These are phyloP conservation scores for Malassezia vespertilionis DNA, from an alignment of 1,284 basidiomycete genomes.

Conservation along the genomic window DNA sequence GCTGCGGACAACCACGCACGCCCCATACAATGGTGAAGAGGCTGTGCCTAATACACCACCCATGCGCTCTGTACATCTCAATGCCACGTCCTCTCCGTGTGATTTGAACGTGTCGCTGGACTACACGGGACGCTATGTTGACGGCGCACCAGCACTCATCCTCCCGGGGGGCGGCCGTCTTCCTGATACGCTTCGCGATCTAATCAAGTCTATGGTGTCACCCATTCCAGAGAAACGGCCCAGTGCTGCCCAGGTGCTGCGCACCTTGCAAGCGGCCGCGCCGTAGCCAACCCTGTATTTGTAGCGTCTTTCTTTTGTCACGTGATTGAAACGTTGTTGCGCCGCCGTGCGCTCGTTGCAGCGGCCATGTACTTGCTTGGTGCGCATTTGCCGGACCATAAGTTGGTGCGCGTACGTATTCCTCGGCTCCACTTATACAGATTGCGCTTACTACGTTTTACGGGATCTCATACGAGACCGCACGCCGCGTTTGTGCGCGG, in stretches of 20 bases:
- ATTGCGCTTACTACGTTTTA: constrained; percentile 73
- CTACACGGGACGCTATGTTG: too few species aligned
- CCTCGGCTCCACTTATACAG: constrained; percentile 49
- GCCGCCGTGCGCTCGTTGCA: too few species aligned
- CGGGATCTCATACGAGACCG: constrained; percentile 64
- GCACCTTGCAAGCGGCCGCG: constrained; percentile 4
- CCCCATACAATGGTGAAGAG: too few species aligned
- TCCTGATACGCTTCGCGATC: constrained; percentile 31
- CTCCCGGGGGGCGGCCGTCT: constrained; percentile 38
- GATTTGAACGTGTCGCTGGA: too few species aligned
- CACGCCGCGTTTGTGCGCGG: constrained; percentile 71
- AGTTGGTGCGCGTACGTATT: constrained; percentile 41
- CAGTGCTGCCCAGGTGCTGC: constrained; percentile 23
- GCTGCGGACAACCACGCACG: too few species aligned
- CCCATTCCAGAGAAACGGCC: constrained; percentile 26
- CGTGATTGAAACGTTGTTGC: background rate
- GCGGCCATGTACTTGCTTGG: constrained; percentile 44
- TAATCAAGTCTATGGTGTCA: constrained; percentile 31
- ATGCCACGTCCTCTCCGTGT: too few species aligned
- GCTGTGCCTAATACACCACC: too few species aligned
- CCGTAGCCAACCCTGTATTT: background rate
- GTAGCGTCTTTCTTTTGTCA: constrained; percentile 1
- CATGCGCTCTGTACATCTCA: too few species aligned
- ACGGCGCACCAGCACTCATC: constrained; percentile 38
- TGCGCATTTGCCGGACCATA: constrained; percentile 42